A percentile compares a stretch with the other conserved stretches of the same genome.
Evolutionary conservation across 2,329 filamentous ascomycete genomes (phyloP).

Genomic region (Sclerotinia nivalis): DNA sequence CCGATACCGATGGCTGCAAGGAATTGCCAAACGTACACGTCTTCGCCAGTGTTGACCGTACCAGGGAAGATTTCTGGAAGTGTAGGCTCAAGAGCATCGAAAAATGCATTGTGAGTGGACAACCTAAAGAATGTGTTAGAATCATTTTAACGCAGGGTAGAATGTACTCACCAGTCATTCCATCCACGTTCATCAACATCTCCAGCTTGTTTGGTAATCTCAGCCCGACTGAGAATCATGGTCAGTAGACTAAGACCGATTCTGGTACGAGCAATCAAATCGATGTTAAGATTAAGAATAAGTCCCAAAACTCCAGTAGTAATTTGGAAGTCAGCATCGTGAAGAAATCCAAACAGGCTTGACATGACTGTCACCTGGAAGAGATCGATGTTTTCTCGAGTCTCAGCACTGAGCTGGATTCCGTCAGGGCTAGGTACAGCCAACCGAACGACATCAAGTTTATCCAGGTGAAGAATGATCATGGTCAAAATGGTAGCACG

Average conservation of each 20-base stretch:
- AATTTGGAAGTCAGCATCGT: constrained; percentile 86
- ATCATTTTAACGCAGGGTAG: not conserved
- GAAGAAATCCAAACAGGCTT: constrained; percentile 84
- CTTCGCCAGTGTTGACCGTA: constrained; percentile 84
- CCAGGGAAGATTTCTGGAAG: constrained; percentile 87
- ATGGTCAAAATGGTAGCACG: constrained; percentile 94
- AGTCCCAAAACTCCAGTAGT: constrained; percentile 87
- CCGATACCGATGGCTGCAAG: constrained; percentile 92
- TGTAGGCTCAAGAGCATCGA: constrained; percentile 81
- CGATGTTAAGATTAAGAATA: constrained; percentile 78
- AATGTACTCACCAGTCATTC: constrained; percentile 68
- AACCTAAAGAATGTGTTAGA: constrained; percentile 54
- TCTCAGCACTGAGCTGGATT: constrained; percentile 67
- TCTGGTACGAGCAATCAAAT: constrained; percentile 80
- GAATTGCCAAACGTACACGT: constrained; percentile 98
- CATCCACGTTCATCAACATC: constrained; percentile 70
- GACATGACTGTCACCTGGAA: constrained; percentile 89
- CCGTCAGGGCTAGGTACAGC: constrained; percentile 75
- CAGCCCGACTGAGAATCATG: constrained; percentile 90
- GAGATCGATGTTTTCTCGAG: constrained; percentile 89
- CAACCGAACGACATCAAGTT: constrained; percentile 83
- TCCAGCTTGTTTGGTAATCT: constrained; percentile 83
- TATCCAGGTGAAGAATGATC: constrained; percentile 90
- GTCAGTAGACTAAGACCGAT: constrained; percentile 89
- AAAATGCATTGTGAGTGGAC: constrained; percentile 79